Base-by-base conservation (phyloP, 495 filamentous ascomycete genomes). In the Penicillium dipodomyicola region DNA sequence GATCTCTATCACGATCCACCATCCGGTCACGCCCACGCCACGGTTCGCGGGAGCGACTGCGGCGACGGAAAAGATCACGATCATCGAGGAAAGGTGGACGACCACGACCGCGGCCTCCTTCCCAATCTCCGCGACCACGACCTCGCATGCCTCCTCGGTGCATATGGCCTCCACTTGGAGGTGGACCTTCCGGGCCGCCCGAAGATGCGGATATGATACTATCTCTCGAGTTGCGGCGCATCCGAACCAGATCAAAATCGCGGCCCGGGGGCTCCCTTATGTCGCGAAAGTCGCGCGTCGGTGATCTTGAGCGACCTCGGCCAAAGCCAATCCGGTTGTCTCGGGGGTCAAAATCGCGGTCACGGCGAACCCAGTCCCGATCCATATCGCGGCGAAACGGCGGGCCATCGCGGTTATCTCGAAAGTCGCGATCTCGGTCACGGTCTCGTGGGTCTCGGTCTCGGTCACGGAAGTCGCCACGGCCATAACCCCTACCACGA, bases 21-120 rank as follows among this genome's bases (percentile, higher is more conserved):
- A 68, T 43, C n/a, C 73, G 68, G 43, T 77, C 72, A 41, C 73
- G 62, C 27, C 70, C 71, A 15, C 78, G 82, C 48, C 87, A 82
- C 30, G 80, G 77, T 61, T 90, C 87, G 44, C 87, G 83, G 35
- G 89, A 91, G 30, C 86, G 81, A 64, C 87, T 88, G 46, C 88
- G 80, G 37, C 77, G 74, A 47, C 79, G 72, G 62, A 80, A 78
- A 2, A 67, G 57, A 27, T 85, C 81, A 43, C 86, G 81, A 44
- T 90, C 88, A 56, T 90, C 86, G 8, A 83, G 75, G 62, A 81
- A 85, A 0, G 66, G 57, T 14, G 63, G 63, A 27, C 75, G 76
- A 5, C 82, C 81, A 54, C 87, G 79, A 7, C 84, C 83, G 25
- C 80, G 68, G 27, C 75, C 76, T 55, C 78, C 79, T 39, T 87